Conservation (phyloP, 208 protist species). For the Leishmania amazonensis region DNA sequence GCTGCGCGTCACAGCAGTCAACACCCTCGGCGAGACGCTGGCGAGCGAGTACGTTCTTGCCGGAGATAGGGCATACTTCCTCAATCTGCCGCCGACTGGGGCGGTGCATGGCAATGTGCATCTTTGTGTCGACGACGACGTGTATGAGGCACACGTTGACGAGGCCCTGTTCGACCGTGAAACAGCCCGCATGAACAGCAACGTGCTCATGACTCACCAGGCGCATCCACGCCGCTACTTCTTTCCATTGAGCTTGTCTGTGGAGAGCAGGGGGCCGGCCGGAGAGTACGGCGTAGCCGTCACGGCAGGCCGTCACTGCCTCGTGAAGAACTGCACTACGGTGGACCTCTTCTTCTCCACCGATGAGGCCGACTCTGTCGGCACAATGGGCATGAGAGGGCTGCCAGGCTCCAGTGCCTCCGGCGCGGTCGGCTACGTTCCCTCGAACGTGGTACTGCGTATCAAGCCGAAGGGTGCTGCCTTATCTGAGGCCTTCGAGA, state of each 20-base stretch:
- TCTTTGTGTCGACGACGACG: slow-evolving; percentile 21
- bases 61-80: slow-evolving; percentile 24
- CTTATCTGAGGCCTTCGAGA: slow-evolving; percentile 34
- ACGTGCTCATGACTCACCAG: slow-evolving; percentile 20
- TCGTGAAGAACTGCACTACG: slow-evolving; percentile 34
- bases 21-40: slow-evolving; percentile 17
- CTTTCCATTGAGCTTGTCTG: slow-evolving; percentile 28
- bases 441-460: slow-evolving; percentile 20
- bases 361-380: slow-evolving; percentile 23
- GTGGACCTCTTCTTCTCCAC: slow-evolving; percentile 33
- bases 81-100: slow-evolving; percentile 13
- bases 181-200: slow-evolving; percentile 11
- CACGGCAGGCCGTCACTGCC: slow-evolving; percentile 22
- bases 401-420: slow-evolving; percentile 6
- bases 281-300: slow-evolving; percentile 23
- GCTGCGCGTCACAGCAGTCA: slow-evolving; percentile 19
- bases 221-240: slow-evolving; percentile 27
- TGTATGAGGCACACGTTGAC: slow-evolving; percentile 16
- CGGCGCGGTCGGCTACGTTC: slow-evolving; percentile 30
- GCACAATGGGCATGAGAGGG: slow-evolving; percentile 24
- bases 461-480: slow-evolving; percentile 27
- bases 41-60: slow-evolving; percentile 17
- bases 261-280: slow-evolving; percentile 19
- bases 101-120: slow-evolving; percentile 13
- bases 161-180: slow-evolving; percentile 28